Percentiles rank a stretch among this genome's conserved stretches.
Conservation (phyloP, 2,329 filamentous ascomycete species). For the Bretziella fagacearum region DNA sequence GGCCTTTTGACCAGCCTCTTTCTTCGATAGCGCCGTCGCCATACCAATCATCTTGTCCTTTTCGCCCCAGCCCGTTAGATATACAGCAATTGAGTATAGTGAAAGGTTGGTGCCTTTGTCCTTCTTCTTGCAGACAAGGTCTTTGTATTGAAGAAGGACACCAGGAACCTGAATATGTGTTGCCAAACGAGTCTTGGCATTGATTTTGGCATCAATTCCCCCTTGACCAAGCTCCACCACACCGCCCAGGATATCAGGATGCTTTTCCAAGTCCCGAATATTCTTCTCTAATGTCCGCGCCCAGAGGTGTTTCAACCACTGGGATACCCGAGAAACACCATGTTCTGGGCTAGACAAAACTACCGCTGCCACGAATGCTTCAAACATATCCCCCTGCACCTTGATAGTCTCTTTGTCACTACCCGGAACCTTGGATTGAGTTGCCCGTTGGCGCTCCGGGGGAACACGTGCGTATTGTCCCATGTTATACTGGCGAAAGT, state of each 20-base stretch:
- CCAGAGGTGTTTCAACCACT: slow-evolving; percentile 67
- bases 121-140: slow-evolving; percentile 33
- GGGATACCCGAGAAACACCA: slow-evolving; percentile 43
- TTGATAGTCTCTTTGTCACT: slow-evolving; percentile 45
- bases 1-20: slow-evolving; percentile 50
- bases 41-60: slow-evolving; percentile 42
- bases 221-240: slow-evolving; percentile 22
- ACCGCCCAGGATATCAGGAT: background rate
- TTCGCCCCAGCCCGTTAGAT: slow-evolving; percentile 53
- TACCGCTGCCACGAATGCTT: slow-evolving; percentile 72
- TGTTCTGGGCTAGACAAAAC: slow-evolving; percentile 47
- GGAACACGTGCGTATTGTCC: slow-evolving; percentile 45
- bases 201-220: slow-evolving; percentile 13
- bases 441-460: slow-evolving; percentile 16
- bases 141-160: slow-evolving; percentile 43
- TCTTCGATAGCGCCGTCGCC: slow-evolving; percentile 49
- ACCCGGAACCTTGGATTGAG: slow-evolving; percentile 22
- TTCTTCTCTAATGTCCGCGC: slow-evolving; percentile 41
- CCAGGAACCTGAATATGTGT: slow-evolving; percentile 38
- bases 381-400: slow-evolving; percentile 71
- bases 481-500: slow-evolving; percentile 53
- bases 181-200: slow-evolving; percentile 35
- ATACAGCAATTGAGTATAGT: slow-evolving; percentile 46
- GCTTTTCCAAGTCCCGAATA: slow-evolving; percentile 23
- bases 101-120: slow-evolving; percentile 37